Base-by-base conservation (phyloP, 495 filamentous ascomycete genomes). In the Articulospora tetracladia region DNA sequence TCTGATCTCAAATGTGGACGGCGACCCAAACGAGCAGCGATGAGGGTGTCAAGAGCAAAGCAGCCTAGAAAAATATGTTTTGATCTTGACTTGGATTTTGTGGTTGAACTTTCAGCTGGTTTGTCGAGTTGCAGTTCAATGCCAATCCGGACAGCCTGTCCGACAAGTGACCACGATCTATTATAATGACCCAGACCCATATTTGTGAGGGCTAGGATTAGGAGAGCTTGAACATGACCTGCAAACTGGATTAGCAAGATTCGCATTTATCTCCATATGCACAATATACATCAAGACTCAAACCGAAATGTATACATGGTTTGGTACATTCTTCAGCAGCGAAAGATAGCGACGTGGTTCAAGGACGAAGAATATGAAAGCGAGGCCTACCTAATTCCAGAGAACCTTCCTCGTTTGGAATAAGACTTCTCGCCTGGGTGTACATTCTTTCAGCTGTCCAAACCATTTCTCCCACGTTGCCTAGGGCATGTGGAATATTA, bases 41-140 rank as follows among this genome's bases (percentile, higher is more conserved):
- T 71, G 15, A 88, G 61, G 0, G 81, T 87, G 55, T 91, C 88
- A 3, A 90, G 62, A 1, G 89, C 72, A 59, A 88, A 87, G 61
- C 86, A 89, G 24, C 82, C 85, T 32, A 86, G 70, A 53, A 81
- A 81, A 0, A 79, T 79, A 26, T 77, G 82, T 59, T 75, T 81
- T 23, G 72, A 67, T 46, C 61, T 59, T 36, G 72, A 65, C 56
- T 77, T 75, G 0, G 66, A 56, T 11, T 56, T 60, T n/a, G 28
- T 47, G 1, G 44, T 28, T 27, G 22, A 22, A 27, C 50, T 23
- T 23, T 76, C 73, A n/a, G 72, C 71, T 19, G 72, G 62, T 8
- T 69, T 64, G 24, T 74, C 68, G 10, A 82, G 64, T 12, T 75
- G 73, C 61, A 87, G 72, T 24, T 77, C 72, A 20, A 83, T 71